Percentiles rank a stretch among this genome's conserved stretches.
Evolutionary conservation across 805 yeast species (phyloP).

Genomic region (Jamesozyma lodderae): DNA sequence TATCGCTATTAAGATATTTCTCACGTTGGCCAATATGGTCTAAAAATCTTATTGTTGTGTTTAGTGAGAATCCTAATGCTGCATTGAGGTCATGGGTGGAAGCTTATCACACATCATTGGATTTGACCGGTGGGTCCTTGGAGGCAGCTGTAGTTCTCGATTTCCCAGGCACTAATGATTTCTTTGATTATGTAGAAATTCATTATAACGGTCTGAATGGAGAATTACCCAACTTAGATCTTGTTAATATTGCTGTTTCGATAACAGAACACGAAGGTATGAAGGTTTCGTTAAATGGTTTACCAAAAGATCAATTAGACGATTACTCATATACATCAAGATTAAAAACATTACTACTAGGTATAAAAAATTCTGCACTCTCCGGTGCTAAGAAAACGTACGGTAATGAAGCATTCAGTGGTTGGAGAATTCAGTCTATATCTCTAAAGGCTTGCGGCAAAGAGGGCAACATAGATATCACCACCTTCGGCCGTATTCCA

Average conservation of each 20-base stretch:
- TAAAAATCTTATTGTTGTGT: conserved; percentile 79
- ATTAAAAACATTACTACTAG: conserved; percentile 47
- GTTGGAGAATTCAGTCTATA: conserved; percentile 91
- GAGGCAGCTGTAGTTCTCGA: conserved; percentile 86
- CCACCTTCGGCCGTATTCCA: conserved; percentile 82
- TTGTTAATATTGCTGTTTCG: conserved; percentile 71
- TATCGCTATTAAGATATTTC: conserved; percentile 72
- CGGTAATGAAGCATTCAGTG: conserved; percentile 88
- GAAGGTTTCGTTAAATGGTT: conserved; percentile 55
- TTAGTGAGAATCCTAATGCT: conserved; percentile 60
- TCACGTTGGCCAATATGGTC: conserved; percentile 90
- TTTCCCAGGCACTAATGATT: conserved; percentile 56
- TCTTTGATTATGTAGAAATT: conserved; percentile 65
- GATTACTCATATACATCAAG: conserved; percentile 46
- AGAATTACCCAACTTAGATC: conserved; percentile 87
- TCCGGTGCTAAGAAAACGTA: conserved; percentile 57
- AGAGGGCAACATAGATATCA: conserved; percentile 64
- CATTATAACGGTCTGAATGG: conserved; percentile 88
- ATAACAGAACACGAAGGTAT: conserved; percentile 71
- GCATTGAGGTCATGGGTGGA: conserved; percentile 84
- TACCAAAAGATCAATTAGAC: conserved; percentile 38
- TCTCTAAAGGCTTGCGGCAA: conserved; percentile 64
- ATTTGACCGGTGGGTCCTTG: conserved; percentile 84
- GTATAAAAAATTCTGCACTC: conserved; percentile 58
- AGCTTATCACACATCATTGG: conserved; percentile 80